Conservation (phyloP, 257 asterid species). For the Lithospermum erythrorhizon region DNA sequence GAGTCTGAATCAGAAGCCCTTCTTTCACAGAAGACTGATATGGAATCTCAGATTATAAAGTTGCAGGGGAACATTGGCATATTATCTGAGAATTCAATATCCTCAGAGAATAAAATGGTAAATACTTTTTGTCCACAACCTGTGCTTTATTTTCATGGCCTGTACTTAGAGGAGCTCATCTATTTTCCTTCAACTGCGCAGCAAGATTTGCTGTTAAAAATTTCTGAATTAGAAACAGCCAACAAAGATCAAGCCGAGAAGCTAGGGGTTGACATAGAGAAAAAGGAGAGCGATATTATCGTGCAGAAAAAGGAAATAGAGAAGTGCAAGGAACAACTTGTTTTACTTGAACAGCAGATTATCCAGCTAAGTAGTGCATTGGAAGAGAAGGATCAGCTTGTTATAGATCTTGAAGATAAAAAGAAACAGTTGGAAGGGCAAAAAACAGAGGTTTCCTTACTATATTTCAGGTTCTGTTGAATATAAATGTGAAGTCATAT, state of each 20-base stretch:
- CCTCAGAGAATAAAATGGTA: constrained; percentile 66
- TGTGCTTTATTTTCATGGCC: constrained; percentile 13
- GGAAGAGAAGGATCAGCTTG: constrained; percentile 58
- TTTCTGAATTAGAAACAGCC: constrained; percentile 53
- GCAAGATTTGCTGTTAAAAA: constrained; percentile 57
- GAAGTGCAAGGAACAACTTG: constrained; percentile 35
- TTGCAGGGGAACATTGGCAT: constrained; percentile 48
- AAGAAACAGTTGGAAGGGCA: constrained; percentile 58
- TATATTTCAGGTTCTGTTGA: constrained; percentile 9
- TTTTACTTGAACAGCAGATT: constrained; percentile 51
- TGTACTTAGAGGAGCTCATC: constrained; percentile 7
- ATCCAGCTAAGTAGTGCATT: constrained; percentile 39
- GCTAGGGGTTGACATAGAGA: constrained; percentile 47
- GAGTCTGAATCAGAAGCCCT: constrained; percentile 59
- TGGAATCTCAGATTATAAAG: constrained; percentile 45
- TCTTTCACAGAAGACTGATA: constrained; percentile 48
- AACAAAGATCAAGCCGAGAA: constrained; percentile 43
- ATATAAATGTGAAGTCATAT: constrained; percentile 12
- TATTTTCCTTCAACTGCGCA: constrained; percentile 33
- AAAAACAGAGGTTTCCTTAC: constrained; percentile 51
- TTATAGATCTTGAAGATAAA: constrained; percentile 45
- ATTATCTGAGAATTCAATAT: constrained; percentile 49
- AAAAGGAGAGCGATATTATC: constrained; percentile 57
- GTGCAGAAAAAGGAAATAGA: constrained; percentile 44
- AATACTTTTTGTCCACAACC: constrained; percentile 21